These are phyloP conservation scores for Xylaria sp. DNA, from an alignment of 2,329 filamentous ascomycete genomes.

Conservation along the genomic window DNA sequence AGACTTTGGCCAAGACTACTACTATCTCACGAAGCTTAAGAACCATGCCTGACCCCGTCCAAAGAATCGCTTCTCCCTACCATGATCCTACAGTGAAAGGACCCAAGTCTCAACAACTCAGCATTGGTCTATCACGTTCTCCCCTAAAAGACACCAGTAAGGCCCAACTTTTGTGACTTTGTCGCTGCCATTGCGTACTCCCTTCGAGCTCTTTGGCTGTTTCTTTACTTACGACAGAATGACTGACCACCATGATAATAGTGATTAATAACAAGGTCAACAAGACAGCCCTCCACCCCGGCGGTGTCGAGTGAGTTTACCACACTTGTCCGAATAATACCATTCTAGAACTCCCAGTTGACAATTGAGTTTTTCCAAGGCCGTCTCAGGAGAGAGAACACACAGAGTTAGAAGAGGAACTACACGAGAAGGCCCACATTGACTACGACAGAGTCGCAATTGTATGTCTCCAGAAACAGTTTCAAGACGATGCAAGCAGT, in stretches of 20 bases:
- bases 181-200: not conserved
- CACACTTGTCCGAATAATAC: not conserved
- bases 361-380: slow-evolving; percentile 52
- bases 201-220: not conserved
- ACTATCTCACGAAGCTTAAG: slow-evolving; percentile 39
- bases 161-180: not conserved
- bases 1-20: slow-evolving; percentile 30
- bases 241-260: slow-evolving; percentile 38
- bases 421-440: slow-evolving; percentile 97
- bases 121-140: slow-evolving; percentile 42
- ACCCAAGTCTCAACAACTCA: slow-evolving; percentile 49
- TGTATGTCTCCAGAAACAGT: slow-evolving; percentile 60
- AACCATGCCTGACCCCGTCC: slow-evolving; percentile 48
- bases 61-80: slow-evolving; percentile 52
- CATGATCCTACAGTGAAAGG: slow-evolving; percentile 52
- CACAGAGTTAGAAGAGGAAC: slow-evolving; percentile 95
- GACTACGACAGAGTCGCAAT: slow-evolving; percentile 99
- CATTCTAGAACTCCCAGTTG: not conserved
- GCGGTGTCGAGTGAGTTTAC: slow-evolving; percentile 81
- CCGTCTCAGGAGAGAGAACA: slow-evolving; percentile 74
- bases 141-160: slow-evolving; percentile 38
- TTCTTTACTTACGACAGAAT: not conserved
- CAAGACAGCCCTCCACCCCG: slow-evolving; percentile 89
- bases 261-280: slow-evolving; percentile 72
- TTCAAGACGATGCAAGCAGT: not conserved